phyloP scores from a whole-genome alignment of 495 filamentous ascomycete species.

The Talaromyces trachyspermus region DNA sequence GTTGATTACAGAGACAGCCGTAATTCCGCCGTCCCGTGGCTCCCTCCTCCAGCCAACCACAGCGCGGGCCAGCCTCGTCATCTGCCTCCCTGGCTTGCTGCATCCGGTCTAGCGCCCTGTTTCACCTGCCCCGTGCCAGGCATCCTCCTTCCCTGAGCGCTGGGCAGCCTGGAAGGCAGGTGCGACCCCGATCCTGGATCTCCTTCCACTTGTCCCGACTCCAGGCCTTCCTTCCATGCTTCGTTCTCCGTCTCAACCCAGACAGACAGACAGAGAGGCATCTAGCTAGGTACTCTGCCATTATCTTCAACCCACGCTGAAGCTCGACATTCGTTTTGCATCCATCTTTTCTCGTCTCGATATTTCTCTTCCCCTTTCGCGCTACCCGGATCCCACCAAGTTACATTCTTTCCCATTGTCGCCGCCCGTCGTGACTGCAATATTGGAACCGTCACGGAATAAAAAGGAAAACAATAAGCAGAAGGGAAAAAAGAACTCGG shows the following conservation, averaged over 20 bases:
- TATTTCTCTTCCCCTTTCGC: background rate
- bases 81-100: background rate
- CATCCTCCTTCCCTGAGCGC: too few relatives aligned
- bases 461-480: too few relatives aligned
- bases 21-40: background rate
- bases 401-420: slow-evolving; percentile 5
- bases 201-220: background rate
- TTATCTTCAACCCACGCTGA: background rate
- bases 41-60: background rate
- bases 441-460: too few relatives aligned
- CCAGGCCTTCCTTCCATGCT: background rate
- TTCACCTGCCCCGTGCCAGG: too few relatives aligned
- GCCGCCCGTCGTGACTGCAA: too few relatives aligned
- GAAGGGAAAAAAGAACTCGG: too few relatives aligned
- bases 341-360: background rate
- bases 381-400: slow-evolving; percentile 1
- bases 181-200: background rate
- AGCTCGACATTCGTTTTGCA: slow-evolving; percentile 3
- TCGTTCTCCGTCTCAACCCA: background rate
- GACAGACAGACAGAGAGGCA: too few relatives aligned
- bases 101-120: background rate
- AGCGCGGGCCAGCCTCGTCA: background rate
- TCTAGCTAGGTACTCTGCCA: background rate
- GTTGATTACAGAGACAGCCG: too few relatives aligned
- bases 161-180: too few relatives aligned